Conservation (phyloP, 176 grass and related monocot species). For the Leersia perrieri region DNA sequence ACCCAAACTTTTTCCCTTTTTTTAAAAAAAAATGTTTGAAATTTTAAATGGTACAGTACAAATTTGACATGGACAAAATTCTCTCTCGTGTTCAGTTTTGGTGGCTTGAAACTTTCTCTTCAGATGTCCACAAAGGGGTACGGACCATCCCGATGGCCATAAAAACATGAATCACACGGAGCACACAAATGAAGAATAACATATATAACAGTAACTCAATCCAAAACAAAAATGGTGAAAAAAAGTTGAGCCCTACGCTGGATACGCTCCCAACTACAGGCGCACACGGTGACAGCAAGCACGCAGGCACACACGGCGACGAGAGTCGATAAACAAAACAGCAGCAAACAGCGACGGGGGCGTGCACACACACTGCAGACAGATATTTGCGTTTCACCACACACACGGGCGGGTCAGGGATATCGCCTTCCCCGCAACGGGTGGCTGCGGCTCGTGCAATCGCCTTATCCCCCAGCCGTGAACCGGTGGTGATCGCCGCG, state of each 20-base stretch:
- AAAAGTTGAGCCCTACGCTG: background rate
- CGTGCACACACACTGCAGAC: background rate
- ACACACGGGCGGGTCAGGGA: conserved; percentile 33
- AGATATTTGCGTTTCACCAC: conserved; percentile 1
- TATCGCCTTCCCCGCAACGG: conserved; percentile 35
- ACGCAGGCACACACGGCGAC: background rate
- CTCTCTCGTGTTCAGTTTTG: background rate
- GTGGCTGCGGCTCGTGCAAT: conserved; percentile 56
- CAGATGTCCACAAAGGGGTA: background rate
- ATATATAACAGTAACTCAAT: background rate
- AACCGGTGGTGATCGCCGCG: conserved; percentile 49
- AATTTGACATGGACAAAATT: background rate
- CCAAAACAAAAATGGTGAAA: background rate
- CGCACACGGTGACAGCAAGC: background rate
- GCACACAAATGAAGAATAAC: background rate
- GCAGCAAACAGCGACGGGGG: background rate
- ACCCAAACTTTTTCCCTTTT: background rate
- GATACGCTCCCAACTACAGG: too few species aligned
- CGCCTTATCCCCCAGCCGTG: conserved; percentile 81
- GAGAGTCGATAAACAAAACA: background rate
- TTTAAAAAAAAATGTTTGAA: background rate
- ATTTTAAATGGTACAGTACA: background rate
- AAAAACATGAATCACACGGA: background rate
- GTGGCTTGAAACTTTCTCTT: background rate
- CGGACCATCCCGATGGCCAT: background rate